phyloP scores from a whole-genome alignment of 1,284 basidiomycete species.

The Ustilago crameri region DNA sequence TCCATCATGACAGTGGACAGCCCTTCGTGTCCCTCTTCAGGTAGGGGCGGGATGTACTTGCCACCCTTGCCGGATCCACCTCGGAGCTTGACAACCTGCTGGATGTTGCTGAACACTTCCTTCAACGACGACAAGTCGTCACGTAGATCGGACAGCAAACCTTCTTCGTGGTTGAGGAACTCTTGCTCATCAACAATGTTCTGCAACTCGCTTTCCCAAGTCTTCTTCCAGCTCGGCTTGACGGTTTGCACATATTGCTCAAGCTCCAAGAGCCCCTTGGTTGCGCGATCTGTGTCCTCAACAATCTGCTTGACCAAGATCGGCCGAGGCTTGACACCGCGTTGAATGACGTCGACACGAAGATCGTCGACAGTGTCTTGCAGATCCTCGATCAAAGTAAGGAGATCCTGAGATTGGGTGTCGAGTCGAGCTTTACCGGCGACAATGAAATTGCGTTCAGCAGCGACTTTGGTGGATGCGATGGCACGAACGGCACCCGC shows the following conservation, averaged over 20 bases:
- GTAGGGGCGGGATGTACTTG: conserved; percentile 62
- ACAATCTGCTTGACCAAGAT: conserved; percentile 78
- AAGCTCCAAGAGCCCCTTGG: conserved; percentile 79
- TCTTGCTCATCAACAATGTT: conserved; percentile 98
- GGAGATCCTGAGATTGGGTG: conserved; percentile 83
- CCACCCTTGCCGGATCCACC: conserved; percentile 43
- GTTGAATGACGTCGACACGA: conserved; percentile 89
- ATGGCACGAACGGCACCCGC: conserved; percentile 83
- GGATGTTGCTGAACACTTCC: conserved; percentile 66
- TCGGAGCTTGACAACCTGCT: conserved; percentile 66
- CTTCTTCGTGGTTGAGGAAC: conserved; percentile 74
- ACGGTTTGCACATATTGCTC: conserved; percentile 86
- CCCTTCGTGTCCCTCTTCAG: conserved; percentile 65
- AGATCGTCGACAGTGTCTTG: conserved; percentile 91
- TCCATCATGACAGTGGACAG: conserved; percentile 67
- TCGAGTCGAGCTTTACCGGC: conserved; percentile 91
- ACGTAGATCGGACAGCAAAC: conserved; percentile 60
- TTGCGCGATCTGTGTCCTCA: conserved; percentile 79
- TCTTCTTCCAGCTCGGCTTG: conserved; percentile 98
- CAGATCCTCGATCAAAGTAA: conserved; percentile 92
- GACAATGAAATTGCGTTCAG: conserved; percentile 87
- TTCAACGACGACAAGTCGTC: conserved; percentile 61
- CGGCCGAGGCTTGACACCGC: conserved; percentile 85
- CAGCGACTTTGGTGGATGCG: conserved; percentile 79
- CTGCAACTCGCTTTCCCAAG: conserved; percentile 94